Conservation (phyloP, 2,329 filamentous ascomycete genomes). For the Fusarium marasasianum region DNA sequence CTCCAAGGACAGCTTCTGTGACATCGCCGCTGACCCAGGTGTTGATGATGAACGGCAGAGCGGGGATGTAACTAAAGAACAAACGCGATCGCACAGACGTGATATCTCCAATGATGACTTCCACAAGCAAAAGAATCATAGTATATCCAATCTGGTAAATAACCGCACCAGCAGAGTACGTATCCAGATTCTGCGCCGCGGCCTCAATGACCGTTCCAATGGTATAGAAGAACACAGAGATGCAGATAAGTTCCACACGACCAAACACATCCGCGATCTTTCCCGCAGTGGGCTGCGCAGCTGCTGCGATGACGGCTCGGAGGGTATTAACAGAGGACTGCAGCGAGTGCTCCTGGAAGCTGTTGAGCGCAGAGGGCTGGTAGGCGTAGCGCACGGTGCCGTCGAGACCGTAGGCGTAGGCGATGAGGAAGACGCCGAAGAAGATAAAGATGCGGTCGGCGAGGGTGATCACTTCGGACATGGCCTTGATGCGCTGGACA, state of each 20-base stretch:
- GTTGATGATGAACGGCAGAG: constrained; percentile 69
- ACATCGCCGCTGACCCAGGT: constrained; percentile 72
- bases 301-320: constrained; percentile 67
- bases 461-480: constrained; percentile 61
- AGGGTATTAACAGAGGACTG: constrained; percentile 67
- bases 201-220: constrained; percentile 67
- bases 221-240: constrained; percentile 70
- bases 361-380: constrained; percentile 64
- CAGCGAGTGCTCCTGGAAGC: constrained; percentile 62
- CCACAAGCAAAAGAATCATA: constrained; percentile 66
- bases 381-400: constrained; percentile 65
- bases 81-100: constrained; percentile 70
- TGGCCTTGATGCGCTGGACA: constrained; percentile 67
- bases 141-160: constrained; percentile 73
- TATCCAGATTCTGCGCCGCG: constrained; percentile 55
- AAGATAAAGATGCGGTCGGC: constrained; percentile 67
- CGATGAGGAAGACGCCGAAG: constrained; percentile 68
- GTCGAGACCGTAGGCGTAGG: constrained; percentile 72
- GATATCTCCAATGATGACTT: constrained; percentile 71
- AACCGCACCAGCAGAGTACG: constrained; percentile 66
- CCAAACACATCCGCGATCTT: constrained; percentile 73
- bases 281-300: constrained; percentile 65
- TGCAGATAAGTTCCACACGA: constrained; percentile 63
- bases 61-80: constrained; percentile 72
- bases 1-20: constrained; percentile 56